Evolutionary conservation across 1,284 basidiomycete species (phyloP).

Genomic region (Chalciporus piperatoides): DNA sequence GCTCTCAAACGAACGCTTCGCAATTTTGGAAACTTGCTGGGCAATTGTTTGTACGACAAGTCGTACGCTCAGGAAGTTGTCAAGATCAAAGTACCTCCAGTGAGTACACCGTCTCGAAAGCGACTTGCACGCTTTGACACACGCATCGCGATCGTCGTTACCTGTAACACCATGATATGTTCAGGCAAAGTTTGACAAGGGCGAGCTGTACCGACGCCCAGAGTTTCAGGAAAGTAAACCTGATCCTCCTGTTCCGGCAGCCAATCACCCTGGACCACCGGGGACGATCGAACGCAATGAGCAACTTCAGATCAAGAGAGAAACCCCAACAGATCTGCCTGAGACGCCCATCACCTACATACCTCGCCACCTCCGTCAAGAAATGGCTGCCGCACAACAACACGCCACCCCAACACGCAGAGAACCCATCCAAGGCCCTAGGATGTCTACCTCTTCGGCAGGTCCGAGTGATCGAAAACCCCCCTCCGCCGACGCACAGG

Average conservation of each 20-base stretch:
- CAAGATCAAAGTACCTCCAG: conserved; percentile 81
- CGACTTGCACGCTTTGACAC: neutral
- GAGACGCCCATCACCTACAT: conserved; percentile 23
- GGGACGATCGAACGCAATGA: neutral
- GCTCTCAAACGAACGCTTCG: conserved; percentile 87
- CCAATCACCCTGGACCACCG: neutral
- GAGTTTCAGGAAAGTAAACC: conserved; percentile 56
- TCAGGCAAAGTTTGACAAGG: conserved; percentile 76
- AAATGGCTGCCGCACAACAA: conserved; percentile 16
- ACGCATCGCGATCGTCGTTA: neutral
- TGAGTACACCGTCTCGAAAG: conserved; percentile 39
- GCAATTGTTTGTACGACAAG: conserved; percentile 96
- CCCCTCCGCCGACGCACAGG: neutral
- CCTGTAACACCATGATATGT: neutral
- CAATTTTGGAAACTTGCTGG: conserved; percentile 91
- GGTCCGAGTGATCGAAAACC: neutral
- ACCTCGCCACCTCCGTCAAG: conserved; percentile 26
- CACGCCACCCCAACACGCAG: conserved; percentile 1
- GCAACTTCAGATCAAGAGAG: conserved; percentile 18
- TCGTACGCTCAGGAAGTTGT: conserved; percentile 78
- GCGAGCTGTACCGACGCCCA: conserved; percentile 71
- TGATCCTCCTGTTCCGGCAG: neutral
- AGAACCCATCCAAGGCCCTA: neutral
- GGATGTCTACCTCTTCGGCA: neutral
- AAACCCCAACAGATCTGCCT: conserved; percentile 5